Evolutionary conservation across 805 yeast species (phyloP).

Genomic region (Candida caryicola): DNA sequence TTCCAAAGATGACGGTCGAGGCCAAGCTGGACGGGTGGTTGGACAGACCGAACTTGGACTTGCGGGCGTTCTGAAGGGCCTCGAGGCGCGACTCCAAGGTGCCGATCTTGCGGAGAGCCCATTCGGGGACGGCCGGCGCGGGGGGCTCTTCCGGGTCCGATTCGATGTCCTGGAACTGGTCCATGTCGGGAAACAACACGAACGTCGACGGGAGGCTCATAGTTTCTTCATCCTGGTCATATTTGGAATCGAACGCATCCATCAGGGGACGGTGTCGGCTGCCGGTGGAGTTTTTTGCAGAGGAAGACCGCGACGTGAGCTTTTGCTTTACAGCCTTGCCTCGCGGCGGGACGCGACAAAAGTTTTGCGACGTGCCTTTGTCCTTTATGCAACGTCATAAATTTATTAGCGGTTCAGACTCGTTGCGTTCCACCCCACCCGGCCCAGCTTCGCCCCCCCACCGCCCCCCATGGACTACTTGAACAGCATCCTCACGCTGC

Average conservation of each 20-base stretch:
- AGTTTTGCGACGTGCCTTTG: too few relatives aligned
- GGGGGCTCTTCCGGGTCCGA: slow-evolving; percentile 6
- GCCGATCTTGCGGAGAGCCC: slow-evolving; percentile 50
- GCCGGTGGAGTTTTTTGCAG: too few relatives aligned
- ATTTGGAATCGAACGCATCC: slow-evolving; percentile 9
- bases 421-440: neutral
- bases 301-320: too few relatives aligned
- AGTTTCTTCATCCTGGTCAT: slow-evolving; percentile 6
- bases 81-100: slow-evolving; percentile 49
- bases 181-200: slow-evolving; percentile 23
- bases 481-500: slow-evolving; percentile 34
- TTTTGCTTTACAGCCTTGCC: too few relatives aligned
- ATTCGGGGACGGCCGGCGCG: slow-evolving; percentile 33
- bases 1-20: slow-evolving; percentile 29
- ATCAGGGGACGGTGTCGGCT: too few relatives aligned
- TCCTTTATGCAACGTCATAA: too few relatives aligned
- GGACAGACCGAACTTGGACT: slow-evolving; percentile 7
- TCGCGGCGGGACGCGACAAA: too few relatives aligned
- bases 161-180: slow-evolving; percentile 15
- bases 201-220: slow-evolving; percentile 11
- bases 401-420: neutral
- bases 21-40: slow-evolving; percentile 1
- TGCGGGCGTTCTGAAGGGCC: slow-evolving; percentile 19
- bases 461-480: slow-evolving; percentile 33
- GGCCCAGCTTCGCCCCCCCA: neutral